Base-by-base conservation (phyloP, 2,329 filamentous ascomycete genomes). In the Venturia asperata region DNA sequence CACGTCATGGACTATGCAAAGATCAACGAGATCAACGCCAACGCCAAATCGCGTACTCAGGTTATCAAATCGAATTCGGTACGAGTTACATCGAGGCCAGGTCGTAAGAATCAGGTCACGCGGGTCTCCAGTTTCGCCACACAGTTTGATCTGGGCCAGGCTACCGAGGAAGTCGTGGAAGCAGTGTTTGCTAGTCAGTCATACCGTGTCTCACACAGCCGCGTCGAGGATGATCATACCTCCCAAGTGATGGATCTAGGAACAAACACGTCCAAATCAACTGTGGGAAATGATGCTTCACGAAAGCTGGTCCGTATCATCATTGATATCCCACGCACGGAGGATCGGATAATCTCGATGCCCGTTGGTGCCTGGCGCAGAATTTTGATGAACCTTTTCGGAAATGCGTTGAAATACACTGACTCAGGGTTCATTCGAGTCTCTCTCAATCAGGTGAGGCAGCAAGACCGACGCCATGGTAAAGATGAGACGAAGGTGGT, bases 331-430 rank as follows among this genome's bases (percentile, higher is more conserved):
- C 74, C 75, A 49, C 69, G 71, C 49, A 72, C 69, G 63, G 70
- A 72, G 34, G 73, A 74, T 58, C 75, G 74, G 49, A 68, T 73
- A 39, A 75, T 77, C 67, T 68, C 72, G 30, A 77, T 74, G 4
- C 74, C 76, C 11, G 72, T 74, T 7, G 75, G 75, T 10, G 74
- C 74, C 17, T 76, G 74, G 74, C 70, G 74, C 61, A 71, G 75
- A 15, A 71, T 77, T 5, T 70, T 77, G 17, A 75, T 76, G 73
- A 77, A 77, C 63, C 49, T 77, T 19, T 74, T 77, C 27, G 75
- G 75, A 0, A 77, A 77, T 67, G 72, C 74, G 9, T 64, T 77
- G 45, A 77, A 77, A 64, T 77, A 76, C 58, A 77, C 75, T 3
- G 69, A 71, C 37, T 69, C 71, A 3, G 75, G 75, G 0, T 76